Evolutionary conservation across 768 basidiomycete species (phyloP), one percentile per base, ranked within the genome.

Genomic region (Tricholomella constricta): DNA sequence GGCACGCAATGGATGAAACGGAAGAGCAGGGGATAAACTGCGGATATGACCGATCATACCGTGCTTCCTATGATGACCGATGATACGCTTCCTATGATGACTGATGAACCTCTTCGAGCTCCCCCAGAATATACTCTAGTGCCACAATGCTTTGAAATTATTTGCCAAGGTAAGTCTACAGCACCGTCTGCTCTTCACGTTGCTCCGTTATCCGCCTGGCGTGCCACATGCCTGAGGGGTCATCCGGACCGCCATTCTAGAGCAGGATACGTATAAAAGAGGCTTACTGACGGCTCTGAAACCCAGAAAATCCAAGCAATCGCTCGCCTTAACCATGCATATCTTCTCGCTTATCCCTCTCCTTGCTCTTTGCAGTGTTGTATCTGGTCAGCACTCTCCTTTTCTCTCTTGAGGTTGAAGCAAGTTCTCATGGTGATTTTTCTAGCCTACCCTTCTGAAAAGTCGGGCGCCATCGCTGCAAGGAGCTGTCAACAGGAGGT

Each of bases 1-100:
- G 32, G 22, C 37, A 34, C n/a, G n/a, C n/a, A n/a, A n/a, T n/a
- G 23, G 36, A 42, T 32, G 4, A 20, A 41, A 25, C 58, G 48
- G 58, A 56, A 54, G 40, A 60, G 58, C 51, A 45, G 45, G 35
- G 61, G 61, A 58, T 55, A 58, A 62, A 62, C 46, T 31, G 50
- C 59, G 61, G 61, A 42, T 27, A 32, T 52, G 48, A 22, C 27
- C 41, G 31, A 46, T 34, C 23, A 37, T 17, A 15, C n/a, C n/a
- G n/a, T 25, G 15, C 36, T 34, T 54, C 52, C 26, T 43, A 45
- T 52, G 51, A 55, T 42, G 42, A 43, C 26, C 27, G 34, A 34
- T 54, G 45, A 50, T n/a, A n/a, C n/a, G n/a, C n/a, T n/a, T n/a
- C n/a, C 45, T 54, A 50, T 45, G 36, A 38, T 45, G 49, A 36